These are phyloP conservation scores for Globisporangium carolinianum DNA, from an alignment of 352 stramenopile species.

Conservation along the genomic window DNA sequence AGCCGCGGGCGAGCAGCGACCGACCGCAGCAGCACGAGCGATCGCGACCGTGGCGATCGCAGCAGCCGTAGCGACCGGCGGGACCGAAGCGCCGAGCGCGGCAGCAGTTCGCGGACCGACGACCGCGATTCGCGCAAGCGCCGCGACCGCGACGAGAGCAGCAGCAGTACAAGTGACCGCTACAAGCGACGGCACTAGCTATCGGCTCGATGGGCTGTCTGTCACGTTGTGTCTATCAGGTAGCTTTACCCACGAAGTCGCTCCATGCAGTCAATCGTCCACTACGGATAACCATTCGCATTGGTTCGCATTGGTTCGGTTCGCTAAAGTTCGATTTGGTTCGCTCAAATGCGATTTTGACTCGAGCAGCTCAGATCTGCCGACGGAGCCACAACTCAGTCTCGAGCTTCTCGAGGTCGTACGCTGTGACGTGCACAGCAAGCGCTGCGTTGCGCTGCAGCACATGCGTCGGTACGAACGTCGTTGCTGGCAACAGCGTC, in stretches of 20 bases:
- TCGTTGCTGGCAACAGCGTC: conserved; percentile 39
- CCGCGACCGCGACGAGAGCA: conserved; percentile 43
- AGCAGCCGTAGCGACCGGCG: conserved; percentile 23
- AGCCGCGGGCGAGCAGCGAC: conserved; percentile 19
- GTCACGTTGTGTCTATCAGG: not conserved
- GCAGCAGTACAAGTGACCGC: conserved; percentile 8
- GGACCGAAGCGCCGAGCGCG: conserved; percentile 25
- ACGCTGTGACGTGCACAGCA: conserved; percentile 59
- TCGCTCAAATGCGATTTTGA: no score
- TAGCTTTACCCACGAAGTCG: no score
- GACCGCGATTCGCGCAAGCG: conserved; percentile 67
- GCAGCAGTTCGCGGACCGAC: conserved; percentile 19
- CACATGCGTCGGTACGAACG: conserved; percentile 63
- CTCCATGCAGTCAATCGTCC: no score
- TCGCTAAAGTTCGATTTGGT: no score
- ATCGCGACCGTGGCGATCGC: conserved; percentile 16
- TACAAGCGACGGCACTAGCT: conserved; percentile 48
- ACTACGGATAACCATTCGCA: no score
- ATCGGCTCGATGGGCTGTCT: not conserved
- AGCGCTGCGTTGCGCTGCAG: conserved; percentile 43
- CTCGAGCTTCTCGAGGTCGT: conserved; percentile 78
- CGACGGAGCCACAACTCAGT: conserved; percentile 80
- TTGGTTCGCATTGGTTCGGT: no score
- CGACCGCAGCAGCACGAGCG: conserved; percentile 12
- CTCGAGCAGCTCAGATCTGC: conserved; percentile 35